Base-by-base conservation (phyloP, 768 basidiomycete genomes). In the Podaxis sp. region DNA sequence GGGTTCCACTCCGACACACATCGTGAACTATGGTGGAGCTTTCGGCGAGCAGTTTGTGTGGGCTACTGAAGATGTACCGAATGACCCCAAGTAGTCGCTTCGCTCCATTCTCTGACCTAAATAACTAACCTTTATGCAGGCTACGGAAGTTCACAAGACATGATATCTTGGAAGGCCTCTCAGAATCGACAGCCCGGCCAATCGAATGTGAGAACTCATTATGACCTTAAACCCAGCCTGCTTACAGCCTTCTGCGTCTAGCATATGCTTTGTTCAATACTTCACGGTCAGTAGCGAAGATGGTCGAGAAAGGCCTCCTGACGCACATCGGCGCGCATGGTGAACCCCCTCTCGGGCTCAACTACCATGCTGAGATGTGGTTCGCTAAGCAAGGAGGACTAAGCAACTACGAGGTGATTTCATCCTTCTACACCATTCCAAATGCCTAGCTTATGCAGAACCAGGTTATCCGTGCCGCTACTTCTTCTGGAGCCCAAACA, bases 21-120 rank as follows among this genome's bases (percentile, higher is more conserved):
- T 90, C 33, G 90, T 91, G 25, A 86, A 90, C 68, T 91, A 91
- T 68, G 90, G 90, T n/a, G 90, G 90, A 19, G 78, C 77, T 1
- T 81, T 72, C 70, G 90, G 89, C 3, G 89, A 91, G 65, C 82
- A 91, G 65, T 73, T 79, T 59, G 78, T 91, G 12, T 91, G 89
- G 89, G 87, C 87, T 3, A 78, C 70, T 1, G 76, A 82, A 40
- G 84, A 90, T 71, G 73, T 90, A 2, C 86, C 89, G 9, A 84
- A 86, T 64, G 84, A 90, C 73, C 77, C 82, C 12, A 91, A 90
- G 89, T 89, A 72, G 2, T 76, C 69, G 8, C 29, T 24, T n/a
- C 19, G 17, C 33, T 13, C 4, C 47, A 7, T 22, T 29, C 24
- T 4, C 15, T 7, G n/a, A 37, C 56, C 8, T 22, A 46, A 22